Evolutionary conservation across 441 rosid species (phyloP).

Genomic region (Dalechampia spathulata): DNA sequence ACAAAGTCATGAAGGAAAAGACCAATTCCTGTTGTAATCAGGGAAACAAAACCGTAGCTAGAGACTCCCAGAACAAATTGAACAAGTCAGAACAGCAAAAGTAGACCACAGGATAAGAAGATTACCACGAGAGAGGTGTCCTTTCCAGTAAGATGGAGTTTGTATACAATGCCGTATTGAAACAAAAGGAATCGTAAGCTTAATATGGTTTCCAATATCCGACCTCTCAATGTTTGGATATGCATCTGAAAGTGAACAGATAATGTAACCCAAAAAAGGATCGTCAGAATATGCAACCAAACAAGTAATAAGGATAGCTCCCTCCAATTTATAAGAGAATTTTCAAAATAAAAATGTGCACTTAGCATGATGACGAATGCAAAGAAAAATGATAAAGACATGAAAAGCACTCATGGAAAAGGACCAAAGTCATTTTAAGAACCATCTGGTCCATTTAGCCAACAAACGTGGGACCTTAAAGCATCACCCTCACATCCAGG

Average conservation of each 20-base stretch:
- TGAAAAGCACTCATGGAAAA: too few relatives aligned
- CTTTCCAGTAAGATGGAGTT: conserved; percentile 64
- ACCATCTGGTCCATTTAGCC: too few relatives aligned
- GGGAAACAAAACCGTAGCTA: too few relatives aligned
- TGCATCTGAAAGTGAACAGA: conserved; percentile 47
- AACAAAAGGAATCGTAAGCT: conserved; percentile 77
- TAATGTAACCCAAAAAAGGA: conserved; percentile 2
- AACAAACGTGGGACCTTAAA: too few relatives aligned
- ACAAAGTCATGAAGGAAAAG: too few relatives aligned
- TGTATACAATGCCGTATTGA: conserved; percentile 95
- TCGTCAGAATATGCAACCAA: neutral
- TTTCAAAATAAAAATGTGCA: neutral
- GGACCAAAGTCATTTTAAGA: too few relatives aligned
- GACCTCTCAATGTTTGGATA: conserved; percentile 87
- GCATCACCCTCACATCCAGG: too few relatives aligned
- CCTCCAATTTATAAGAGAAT: too few relatives aligned
- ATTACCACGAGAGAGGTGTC: conserved; percentile 73
- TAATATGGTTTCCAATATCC: conserved; percentile 79
- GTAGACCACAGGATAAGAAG: conserved; percentile 14
- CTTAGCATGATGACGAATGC: neutral
- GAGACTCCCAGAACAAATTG: too few relatives aligned
- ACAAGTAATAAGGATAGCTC: too few relatives aligned
- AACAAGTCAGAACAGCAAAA: neutral
- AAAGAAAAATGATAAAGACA: too few relatives aligned
- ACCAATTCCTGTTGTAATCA: neutral